phyloP scores from a whole-genome alignment of 2,329 filamentous ascomycete genomes.

The Pestalotiopsis sp. region DNA sequence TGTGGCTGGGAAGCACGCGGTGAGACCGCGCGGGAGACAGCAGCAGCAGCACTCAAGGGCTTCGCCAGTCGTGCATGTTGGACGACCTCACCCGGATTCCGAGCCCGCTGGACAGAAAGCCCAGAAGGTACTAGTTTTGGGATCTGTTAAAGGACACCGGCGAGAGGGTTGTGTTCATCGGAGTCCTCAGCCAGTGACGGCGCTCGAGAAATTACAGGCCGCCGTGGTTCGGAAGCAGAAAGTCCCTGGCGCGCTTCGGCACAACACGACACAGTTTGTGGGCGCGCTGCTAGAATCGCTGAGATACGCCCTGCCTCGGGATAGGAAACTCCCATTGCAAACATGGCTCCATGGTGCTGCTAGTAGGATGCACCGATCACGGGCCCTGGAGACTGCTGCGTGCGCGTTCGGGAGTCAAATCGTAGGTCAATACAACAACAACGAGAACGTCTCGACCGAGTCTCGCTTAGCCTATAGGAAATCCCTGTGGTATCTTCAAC shows the following conservation, averaged over 20 bases:
- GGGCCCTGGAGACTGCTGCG: constrained; percentile 1
- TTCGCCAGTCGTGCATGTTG: background rate
- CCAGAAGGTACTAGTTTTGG: background rate
- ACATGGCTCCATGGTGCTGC: background rate
- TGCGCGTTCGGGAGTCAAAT: constrained; percentile 8
- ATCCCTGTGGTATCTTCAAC: constrained; percentile 6
- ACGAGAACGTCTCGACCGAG: constrained; percentile 8
- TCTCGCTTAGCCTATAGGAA: constrained; percentile 10
- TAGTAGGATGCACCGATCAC: constrained; percentile 3
- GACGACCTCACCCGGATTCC: background rate
- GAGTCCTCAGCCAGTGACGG: background rate
- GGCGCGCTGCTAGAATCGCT: constrained; percentile 7
- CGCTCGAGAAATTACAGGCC: constrained; percentile 3
- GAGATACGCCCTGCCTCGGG: background rate
- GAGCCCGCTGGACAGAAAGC: background rate
- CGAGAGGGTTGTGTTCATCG: background rate
- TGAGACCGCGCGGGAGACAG: constrained; percentile 12
- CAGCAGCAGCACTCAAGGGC: background rate
- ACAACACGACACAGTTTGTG: constrained; percentile 8
- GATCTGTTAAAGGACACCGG: background rate
- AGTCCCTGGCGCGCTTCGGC: background rate
- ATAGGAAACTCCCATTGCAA: background rate
- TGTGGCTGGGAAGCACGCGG: constrained; percentile 15
- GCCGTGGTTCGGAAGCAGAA: background rate
- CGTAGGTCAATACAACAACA: constrained; percentile 5